These are phyloP conservation scores for Phytophthora sp. DNA, from an alignment of 352 stramenopile genomes.

Conservation along the genomic window DNA sequence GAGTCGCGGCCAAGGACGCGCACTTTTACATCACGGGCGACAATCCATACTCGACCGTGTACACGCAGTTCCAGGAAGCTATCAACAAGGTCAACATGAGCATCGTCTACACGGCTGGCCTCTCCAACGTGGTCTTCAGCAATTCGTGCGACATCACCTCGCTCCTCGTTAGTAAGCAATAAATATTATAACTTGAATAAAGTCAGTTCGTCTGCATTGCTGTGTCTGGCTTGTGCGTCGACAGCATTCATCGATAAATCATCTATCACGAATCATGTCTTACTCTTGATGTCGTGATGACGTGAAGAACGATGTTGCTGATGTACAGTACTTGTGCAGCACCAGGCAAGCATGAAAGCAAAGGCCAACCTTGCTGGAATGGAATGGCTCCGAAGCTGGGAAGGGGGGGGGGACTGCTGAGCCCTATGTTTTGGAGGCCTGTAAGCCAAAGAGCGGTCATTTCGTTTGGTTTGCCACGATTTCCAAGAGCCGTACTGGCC, in stretches of 20 bases:
- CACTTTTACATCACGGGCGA: slow-evolving; percentile 67
- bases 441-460: no score
- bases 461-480: no score
- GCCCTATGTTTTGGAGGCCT: no score
- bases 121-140: slow-evolving; percentile 47
- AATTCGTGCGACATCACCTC: slow-evolving; percentile 45
- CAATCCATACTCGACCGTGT: slow-evolving; percentile 52
- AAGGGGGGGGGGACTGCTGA: no score
- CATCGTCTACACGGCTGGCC: slow-evolving; percentile 63
- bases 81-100: slow-evolving; percentile 61
- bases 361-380: slow-evolving; percentile 9
- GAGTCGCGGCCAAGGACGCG: slow-evolving; percentile 40
- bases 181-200: slow-evolving; percentile 31
- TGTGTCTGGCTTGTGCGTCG: background rate
- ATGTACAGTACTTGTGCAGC: background rate
- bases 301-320: background rate
- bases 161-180: slow-evolving; percentile 31
- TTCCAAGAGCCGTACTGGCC: no score
- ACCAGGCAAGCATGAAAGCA: background rate
- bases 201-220: slow-evolving; percentile 21
- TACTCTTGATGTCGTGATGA: no score
- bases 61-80: slow-evolving; percentile 47
- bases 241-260: background rate
- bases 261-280: no score
- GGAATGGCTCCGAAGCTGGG: no score